Evolutionary conservation across 257 asterid species (phyloP), one percentile per base, ranked within the genome.

Genomic region (Oldenlandia corymbosa): DNA sequence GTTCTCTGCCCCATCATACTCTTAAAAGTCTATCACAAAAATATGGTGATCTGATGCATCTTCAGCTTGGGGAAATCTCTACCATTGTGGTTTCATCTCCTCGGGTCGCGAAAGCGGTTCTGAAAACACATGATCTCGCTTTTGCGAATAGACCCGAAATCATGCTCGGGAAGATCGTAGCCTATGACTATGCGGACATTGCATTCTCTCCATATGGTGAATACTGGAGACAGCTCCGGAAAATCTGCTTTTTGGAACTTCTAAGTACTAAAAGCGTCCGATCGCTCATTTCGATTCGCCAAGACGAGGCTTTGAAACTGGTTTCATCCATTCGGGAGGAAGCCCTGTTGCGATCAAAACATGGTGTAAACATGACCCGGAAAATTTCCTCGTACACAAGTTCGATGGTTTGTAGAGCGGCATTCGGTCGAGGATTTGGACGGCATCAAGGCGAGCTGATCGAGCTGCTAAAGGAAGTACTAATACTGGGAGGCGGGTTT

Each of bases 21-120:
- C 69, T 73, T 12, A 36, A 42, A 30, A n/a, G 64, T 18, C 42
- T 73, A 28, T 36, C 71, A 21, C 10, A 51, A 34, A 23, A 70
- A 28, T 48, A 70, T 24, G 79, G 79, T 16, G 76, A 71, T n/a
- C 30, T 36, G 5, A 77, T 73, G 74, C 62, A 66, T 2, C 54
- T 69, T 30, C 62, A 73, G 39, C 70, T 73, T 0, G 74, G 76
- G 30, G 58, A 64, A 53, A 36, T 58, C 31, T 68, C 71, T 31
- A 47, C 56, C 13, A 32, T 77, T 31, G 66, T 70, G 24, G 56
- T 78, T 4, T 73, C 75, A 32, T 73, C 76, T 0, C 52, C 78
- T 17, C 27, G 58, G 10, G 10, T 70, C 48, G 79, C 79, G n/a
- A 66, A 69, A 58, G 47, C 69, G 58, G 51, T 77, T 34, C 12